Base-by-base conservation (phyloP, 768 basidiomycete genomes). In the Lactarius hengduanensis region DNA sequence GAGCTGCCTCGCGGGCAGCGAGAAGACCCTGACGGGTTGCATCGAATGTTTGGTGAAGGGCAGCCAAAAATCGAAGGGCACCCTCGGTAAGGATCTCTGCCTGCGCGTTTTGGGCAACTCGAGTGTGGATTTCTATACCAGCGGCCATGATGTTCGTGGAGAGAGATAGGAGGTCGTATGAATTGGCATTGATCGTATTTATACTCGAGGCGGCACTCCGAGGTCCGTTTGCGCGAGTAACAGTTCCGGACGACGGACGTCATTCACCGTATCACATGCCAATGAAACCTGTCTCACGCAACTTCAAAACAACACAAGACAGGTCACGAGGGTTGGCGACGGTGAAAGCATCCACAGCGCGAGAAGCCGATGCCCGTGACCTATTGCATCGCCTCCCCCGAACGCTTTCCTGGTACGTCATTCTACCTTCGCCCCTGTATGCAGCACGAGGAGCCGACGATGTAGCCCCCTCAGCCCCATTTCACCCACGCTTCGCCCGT, bases 11-110 rank as follows among this genome's bases (percentile, higher is more conserved):
- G 62, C 92, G 91, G 8, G 91, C 89, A 65, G 83, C 81, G 69
- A 94, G 87, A 71, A 94, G 86, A 63, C 80, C 81, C 79, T 92
- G 91, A 67, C 97, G 86, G n/a, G 92, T 95, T 5, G 86, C 75
- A 73, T 98, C 92, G 78, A 98, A 98, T 1, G 95, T 96, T 69
- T 92, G 81, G 77, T 98, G 97, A n/a, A 99, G 84, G 38, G 91
- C 86, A 28, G 89, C 92, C 74, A 99, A 86, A 81, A 98, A 98
- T 67, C 83, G 78, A 76, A 98, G 85, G 0, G 95, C 94, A 47
- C 83, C 89, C 65, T 90, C 86, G 11, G 94, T 91, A 76, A 99
- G 88, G 74, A 99, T 88, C 73, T 88, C 83, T 9, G 80, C 76
- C 76, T 95, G 93, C 4, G 90, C 90, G 62, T 84, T 78, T 4